A percentile compares a stretch with the other conserved stretches of the same genome.
phyloP scores from a whole-genome alignment of 345 rosid species.

The Ceriops decandra region DNA sequence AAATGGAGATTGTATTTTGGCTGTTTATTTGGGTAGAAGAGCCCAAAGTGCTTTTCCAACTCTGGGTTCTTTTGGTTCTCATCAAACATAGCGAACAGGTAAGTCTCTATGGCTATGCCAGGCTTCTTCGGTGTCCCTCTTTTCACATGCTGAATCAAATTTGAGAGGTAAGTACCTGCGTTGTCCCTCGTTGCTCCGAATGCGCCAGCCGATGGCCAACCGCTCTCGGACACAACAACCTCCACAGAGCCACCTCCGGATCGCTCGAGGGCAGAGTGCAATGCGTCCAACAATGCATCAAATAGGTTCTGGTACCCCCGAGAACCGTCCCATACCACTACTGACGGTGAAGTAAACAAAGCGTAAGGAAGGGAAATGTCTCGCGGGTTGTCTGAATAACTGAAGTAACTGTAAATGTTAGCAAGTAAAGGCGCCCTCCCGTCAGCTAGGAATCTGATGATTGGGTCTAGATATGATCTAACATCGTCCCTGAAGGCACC shows the following conservation, averaged over 20 bases:
- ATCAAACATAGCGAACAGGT: constrained; percentile 36
- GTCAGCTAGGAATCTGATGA: constrained; percentile 21
- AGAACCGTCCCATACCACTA: constrained; percentile 24
- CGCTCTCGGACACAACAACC: constrained; percentile 41
- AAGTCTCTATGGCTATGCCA: constrained; percentile 31
- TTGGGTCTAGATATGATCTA: constrained; percentile 26
- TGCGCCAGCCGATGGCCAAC: constrained; percentile 39
- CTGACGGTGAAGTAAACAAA: constrained; percentile 26
- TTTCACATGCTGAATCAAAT: constrained; percentile 29
- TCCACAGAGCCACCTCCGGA: constrained; percentile 22
- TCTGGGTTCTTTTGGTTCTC: constrained; percentile 38
- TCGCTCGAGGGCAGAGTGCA: constrained; percentile 34
- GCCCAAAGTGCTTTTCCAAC: constrained; percentile 34
- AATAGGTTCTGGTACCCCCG: constrained; percentile 35
- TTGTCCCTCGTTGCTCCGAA: constrained; percentile 16
- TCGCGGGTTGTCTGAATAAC: constrained; percentile 25
- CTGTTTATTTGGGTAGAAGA: constrained; percentile 33
- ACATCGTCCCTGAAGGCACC: constrained; percentile 34
- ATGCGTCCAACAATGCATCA: constrained; percentile 35
- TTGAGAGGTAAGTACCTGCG: constrained; percentile 25
- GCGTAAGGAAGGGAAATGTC: constrained; percentile 35
- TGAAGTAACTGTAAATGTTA: constrained; percentile 38
- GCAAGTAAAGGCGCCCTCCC: constrained; percentile 27
- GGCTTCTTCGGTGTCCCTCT: constrained; percentile 41
- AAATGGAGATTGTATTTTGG: constrained; percentile 29